Evolutionary conservation across 2,329 filamentous ascomycete genomes (phyloP).

Genomic region (Botrytis aclada): DNA sequence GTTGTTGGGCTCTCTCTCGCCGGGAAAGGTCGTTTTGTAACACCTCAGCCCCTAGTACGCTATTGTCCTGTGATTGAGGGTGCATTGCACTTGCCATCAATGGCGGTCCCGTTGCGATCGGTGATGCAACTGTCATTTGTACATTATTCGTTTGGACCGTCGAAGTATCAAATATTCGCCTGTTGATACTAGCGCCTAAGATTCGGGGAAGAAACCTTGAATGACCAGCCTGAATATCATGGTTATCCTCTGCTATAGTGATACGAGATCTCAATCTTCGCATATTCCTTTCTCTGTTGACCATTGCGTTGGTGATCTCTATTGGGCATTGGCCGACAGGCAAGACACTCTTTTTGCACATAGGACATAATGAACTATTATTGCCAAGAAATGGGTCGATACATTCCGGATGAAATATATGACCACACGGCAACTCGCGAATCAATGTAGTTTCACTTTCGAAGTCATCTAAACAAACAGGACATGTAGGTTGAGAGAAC

Average conservation of each 20-base stretch:
- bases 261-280: constrained; percentile 43
- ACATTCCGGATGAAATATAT: constrained; percentile 91
- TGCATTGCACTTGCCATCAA: constrained; percentile 21
- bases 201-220: constrained; percentile 19
- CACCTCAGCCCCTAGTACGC: constrained; percentile 14
- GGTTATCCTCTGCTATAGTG: constrained; percentile 24
- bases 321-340: constrained; percentile 63
- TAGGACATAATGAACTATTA: constrained; percentile 81
- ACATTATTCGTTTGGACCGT: neutral
- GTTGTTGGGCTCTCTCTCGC: constrained; percentile 28
- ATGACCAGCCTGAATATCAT: constrained; percentile 18
- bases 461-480: constrained; percentile 87
- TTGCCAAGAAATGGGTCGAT: constrained; percentile 79
- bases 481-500: constrained; percentile 75
- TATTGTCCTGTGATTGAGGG: constrained; percentile 4
- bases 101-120: constrained; percentile 22
- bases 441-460: constrained; percentile 67
- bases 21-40: constrained; percentile 15
- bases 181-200: constrained; percentile 21
- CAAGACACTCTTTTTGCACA: constrained; percentile 83
- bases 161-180: constrained; percentile 13
- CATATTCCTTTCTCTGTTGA: constrained; percentile 72
- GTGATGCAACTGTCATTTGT: constrained; percentile 15
- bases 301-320: constrained; percentile 79
- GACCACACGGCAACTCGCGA: constrained; percentile 81